A percentile compares a stretch with the other conserved stretches of the same genome.
These are phyloP conservation scores for Petunia secreta DNA, from an alignment of 257 asterid genomes.

Conservation along the genomic window DNA sequence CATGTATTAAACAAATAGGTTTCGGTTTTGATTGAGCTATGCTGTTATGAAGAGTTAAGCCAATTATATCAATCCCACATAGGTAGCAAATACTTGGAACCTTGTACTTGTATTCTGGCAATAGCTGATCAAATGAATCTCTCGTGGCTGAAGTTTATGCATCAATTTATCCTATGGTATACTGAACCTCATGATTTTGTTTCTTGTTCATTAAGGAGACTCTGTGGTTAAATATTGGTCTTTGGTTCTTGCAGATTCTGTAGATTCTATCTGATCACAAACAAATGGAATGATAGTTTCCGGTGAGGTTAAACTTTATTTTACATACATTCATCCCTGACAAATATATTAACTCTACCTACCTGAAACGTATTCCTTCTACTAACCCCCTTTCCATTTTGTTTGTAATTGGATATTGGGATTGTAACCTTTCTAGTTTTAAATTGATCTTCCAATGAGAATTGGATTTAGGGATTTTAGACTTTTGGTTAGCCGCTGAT, in stretches of 20 bases:
- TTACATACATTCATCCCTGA: not conserved
- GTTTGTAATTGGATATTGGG: not conserved
- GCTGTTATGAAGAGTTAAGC: not conserved
- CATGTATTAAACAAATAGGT: conserved; percentile 34
- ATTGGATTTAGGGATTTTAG: not conserved
- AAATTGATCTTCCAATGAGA: not conserved
- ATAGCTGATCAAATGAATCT: not conserved
- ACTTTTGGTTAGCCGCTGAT: not conserved
- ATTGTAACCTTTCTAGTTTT: not conserved
- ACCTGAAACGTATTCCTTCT: not conserved
- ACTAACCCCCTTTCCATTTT: not conserved
- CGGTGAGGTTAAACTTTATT: not conserved
- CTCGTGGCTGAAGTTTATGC: not conserved
- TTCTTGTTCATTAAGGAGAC: not conserved
- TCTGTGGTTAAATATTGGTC: not conserved
- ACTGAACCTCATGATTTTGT: not conserved
- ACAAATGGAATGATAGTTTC: not conserved
- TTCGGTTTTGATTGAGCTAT: conserved; percentile 19
- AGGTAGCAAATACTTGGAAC: not conserved
- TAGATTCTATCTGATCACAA: not conserved
- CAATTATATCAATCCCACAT: not conserved
- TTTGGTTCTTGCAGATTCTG: not conserved
- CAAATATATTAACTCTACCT: not conserved
- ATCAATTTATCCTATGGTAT: not conserved
- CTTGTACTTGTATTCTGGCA: not conserved